Conservation (phyloP, 306 rosid species). For the Lupinus albus region DNA sequence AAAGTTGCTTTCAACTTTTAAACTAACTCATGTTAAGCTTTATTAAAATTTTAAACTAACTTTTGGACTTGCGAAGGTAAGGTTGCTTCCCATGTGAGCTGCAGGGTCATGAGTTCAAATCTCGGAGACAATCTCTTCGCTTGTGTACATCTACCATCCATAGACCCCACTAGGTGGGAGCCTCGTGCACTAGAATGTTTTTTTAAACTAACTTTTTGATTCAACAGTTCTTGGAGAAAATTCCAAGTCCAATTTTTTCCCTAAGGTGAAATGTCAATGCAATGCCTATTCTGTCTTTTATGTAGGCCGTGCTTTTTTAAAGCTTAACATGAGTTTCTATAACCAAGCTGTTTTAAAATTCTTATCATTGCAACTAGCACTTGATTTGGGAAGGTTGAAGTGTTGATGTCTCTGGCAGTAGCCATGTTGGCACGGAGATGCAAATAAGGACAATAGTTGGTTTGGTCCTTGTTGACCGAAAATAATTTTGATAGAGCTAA, state of each 20-base stretch:
- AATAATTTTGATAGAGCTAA: conserved; percentile 10
- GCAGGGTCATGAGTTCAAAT: too few species aligned
- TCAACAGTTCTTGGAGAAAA: background rate
- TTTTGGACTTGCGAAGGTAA: too few species aligned
- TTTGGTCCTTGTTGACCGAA: conserved; percentile 4
- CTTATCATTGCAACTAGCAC: background rate
- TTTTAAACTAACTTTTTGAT: too few species aligned
- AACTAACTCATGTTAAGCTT: background rate
- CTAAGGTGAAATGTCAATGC: conserved; percentile 19
- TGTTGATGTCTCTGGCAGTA: conserved; percentile 26
- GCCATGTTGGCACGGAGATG: conserved; percentile 10
- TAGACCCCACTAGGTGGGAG: too few species aligned
- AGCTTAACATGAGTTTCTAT: too few species aligned
- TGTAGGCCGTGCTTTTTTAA: too few species aligned
- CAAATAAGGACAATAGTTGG: conserved; percentile 16
- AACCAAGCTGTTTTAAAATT: conserved; percentile 6
- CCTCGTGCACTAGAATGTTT: too few species aligned
- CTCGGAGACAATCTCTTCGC: too few species aligned
- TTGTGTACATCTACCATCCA: too few species aligned
- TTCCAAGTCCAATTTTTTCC: conserved; percentile 11
- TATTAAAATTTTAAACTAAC: background rate
- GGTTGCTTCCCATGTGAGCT: too few species aligned
- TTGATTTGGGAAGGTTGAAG: conserved; percentile 24
- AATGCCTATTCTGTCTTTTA: conserved; percentile 20
- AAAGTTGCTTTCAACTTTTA: background rate